Evolutionary conservation across 1,284 basidiomycete species (phyloP), one percentile per base, ranked within the genome.

Genomic region (Athelia psychrophila): DNA sequence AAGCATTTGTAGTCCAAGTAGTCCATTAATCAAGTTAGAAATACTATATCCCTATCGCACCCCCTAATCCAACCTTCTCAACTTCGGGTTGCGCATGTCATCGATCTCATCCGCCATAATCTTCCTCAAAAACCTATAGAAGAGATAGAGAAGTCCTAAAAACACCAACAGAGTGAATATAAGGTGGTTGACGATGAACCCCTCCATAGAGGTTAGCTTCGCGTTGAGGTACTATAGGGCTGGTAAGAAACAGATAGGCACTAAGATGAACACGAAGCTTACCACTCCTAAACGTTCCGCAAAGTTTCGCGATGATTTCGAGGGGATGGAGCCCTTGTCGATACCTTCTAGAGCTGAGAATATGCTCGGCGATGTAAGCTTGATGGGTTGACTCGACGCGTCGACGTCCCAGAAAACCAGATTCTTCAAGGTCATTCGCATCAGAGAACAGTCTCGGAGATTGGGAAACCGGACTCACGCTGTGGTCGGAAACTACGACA

Each of bases 401-500:
- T 88, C 84, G 10, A 64, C 62, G 63, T 89, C 76, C 60, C 82
- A 86, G 67, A 92, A 90, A 55, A 90, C 56, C 60, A 93, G 61
- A 57, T 80, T 69, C 88, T 91, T 60, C 58, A 62, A 53, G 62
- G 64, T 50, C 38, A 42, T 18, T 9, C 9, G 5, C 38, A 22
- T 42, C n/a, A 42, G 38, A 22, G n/a, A 22, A 38, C 3, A 30
- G 49, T 33, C 5, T 12, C 5, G 8, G n/a, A 12, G 19, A 22
- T 25, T 22, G 48, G 32, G 5, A 5, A 42, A 16, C 15, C 30
- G 49, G 20, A 74, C 85, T 54, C 58, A 93, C 93, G 58, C 79
- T 71, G 54, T 95, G 91, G 68, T 96, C 88, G 1, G 89, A 79
- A 49, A 97, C 78, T 16, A 95, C 77, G 12, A 93, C 76, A 4